phyloP scores from a whole-genome alignment of 495 filamentous ascomycete species.

The Penicillium paxilli region DNA sequence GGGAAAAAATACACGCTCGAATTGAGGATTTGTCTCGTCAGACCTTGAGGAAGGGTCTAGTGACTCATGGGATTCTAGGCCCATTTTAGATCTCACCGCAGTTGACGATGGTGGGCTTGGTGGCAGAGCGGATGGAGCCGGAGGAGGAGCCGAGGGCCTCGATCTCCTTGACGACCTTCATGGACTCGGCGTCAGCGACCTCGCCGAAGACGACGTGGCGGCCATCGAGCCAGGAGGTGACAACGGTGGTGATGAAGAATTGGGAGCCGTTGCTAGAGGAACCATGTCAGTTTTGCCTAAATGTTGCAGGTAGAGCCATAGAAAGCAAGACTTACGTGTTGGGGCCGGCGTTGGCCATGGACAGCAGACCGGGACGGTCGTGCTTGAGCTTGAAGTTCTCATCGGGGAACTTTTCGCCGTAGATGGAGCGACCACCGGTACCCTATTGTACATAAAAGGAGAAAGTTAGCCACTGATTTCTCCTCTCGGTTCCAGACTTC shows the following conservation, averaged over 20 bases:
- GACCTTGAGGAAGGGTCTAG: conserved; percentile 4
- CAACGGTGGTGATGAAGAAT: conserved; percentile 97
- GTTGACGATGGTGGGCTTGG: conserved; percentile 68
- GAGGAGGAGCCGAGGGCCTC: conserved; percentile 67
- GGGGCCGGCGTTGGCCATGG: conserved; percentile 97
- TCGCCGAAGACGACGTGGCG: conserved; percentile 99
- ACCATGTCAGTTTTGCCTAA: neutral
- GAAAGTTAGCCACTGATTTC: too few species aligned
- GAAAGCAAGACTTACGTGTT: conserved; percentile 57
- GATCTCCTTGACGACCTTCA: conserved; percentile 66
- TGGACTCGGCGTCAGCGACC: conserved; percentile 67
- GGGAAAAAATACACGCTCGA: conserved; percentile 11
- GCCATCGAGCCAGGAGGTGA: conserved; percentile 87
- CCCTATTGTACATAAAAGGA: conserved; percentile 41
- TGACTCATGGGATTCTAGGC: too few species aligned
- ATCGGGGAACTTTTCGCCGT: conserved; percentile 95
- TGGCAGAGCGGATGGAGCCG: conserved; percentile 60
- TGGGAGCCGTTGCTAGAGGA: conserved; percentile 84
- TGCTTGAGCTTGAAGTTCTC: conserved; percentile 92
- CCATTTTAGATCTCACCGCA: conserved; percentile 59
- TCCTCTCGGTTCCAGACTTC: too few species aligned
- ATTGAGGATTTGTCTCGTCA: conserved; percentile 17
- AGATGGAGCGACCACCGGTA: conserved; percentile 95
- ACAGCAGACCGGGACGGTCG: conserved; percentile 81
- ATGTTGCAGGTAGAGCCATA: neutral